Conservation (phyloP, 2,329 filamentous ascomycete genomes). For the Mycogone perniciosa region DNA sequence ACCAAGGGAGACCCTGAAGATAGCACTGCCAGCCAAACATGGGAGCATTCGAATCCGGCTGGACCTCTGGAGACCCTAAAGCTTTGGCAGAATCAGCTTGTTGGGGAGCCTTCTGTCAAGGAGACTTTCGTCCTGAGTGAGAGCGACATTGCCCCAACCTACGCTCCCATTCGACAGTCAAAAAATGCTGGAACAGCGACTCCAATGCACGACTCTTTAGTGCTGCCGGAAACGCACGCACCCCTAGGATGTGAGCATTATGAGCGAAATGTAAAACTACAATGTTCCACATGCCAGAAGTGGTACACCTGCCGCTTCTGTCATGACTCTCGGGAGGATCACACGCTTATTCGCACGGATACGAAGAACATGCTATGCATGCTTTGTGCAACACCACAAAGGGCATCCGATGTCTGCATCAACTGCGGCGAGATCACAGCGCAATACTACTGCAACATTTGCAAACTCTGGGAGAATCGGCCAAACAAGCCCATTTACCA, state of each 20-base stretch:
- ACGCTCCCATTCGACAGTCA: constrained; percentile 48
- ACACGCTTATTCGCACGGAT: constrained; percentile 70
- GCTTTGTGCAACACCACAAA: constrained; percentile 81
- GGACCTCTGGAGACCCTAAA: constrained; percentile 49
- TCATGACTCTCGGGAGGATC: constrained; percentile 77
- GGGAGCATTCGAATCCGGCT: constrained; percentile 36
- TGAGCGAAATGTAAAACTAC: constrained; percentile 89
- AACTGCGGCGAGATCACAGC: constrained; percentile 72
- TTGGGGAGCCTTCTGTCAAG: constrained; percentile 31
- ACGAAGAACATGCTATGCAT: constrained; percentile 98
- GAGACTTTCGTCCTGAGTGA: constrained; percentile 47
- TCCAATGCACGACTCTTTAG: constrained; percentile 16
- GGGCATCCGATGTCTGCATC: constrained; percentile 69
- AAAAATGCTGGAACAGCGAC: constrained; percentile 32
- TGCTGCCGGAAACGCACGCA: constrained; percentile 28
- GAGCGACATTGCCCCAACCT: constrained; percentile 62
- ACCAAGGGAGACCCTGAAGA: constrained; percentile 14
- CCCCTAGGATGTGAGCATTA: constrained; percentile 85
- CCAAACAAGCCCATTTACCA: constrained; percentile 89
- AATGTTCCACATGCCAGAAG: constrained; percentile 80
- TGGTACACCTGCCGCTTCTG: constrained; percentile 97
- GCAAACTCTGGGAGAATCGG: constrained; percentile 96
- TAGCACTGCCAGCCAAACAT: constrained; percentile 21
- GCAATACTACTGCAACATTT: constrained; percentile 88
- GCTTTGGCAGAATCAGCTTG: constrained; percentile 48